These are phyloP conservation scores for Orbilia javanica DNA, from an alignment of 2,329 filamentous ascomycete species.

Conservation along the genomic window DNA sequence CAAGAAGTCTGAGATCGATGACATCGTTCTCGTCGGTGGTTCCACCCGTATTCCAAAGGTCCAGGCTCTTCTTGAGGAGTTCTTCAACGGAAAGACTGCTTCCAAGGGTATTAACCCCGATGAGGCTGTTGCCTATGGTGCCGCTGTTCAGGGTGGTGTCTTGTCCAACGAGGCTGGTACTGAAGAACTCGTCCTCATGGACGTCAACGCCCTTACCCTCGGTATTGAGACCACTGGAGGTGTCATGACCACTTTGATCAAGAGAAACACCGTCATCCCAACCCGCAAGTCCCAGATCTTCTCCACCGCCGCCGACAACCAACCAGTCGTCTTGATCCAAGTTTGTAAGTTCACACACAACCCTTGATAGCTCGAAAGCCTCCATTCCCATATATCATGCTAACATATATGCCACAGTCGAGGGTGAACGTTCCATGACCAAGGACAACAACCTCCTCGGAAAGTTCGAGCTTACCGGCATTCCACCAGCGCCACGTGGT, in stretches of 20 bases:
- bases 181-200: constrained; percentile 88
- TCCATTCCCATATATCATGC: background rate
- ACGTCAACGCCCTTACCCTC: constrained; percentile 94
- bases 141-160: constrained; percentile 96
- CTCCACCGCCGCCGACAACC: constrained; percentile 96
- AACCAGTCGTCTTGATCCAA: constrained; percentile 94
- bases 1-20: constrained; percentile 93
- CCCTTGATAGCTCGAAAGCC: background rate
- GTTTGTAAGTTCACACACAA: constrained; percentile 71
- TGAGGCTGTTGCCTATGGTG: constrained; percentile 97
- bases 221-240: constrained; percentile 98
- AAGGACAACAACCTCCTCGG: constrained; percentile 98
- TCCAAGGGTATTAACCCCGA: constrained; percentile 99
- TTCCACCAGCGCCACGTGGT: constrained; percentile 92
- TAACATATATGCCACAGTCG: constrained; percentile 66
- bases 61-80: constrained; percentile 92
- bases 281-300: constrained; percentile 99
- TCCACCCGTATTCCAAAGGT: constrained; percentile 99
- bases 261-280: constrained; percentile 92
- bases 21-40: constrained; percentile 97
- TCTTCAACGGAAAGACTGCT: constrained; percentile 92
- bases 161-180: constrained; percentile 88
- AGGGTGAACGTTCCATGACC: constrained; percentile 92
- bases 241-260: constrained; percentile 97
- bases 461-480: constrained; percentile 97